A percentile compares a stretch with the other conserved stretches of the same genome.
These are phyloP conservation scores for Tetracentron sinense DNA, from an alignment of 164 flowering plant genomes.

Conservation along the genomic window DNA sequence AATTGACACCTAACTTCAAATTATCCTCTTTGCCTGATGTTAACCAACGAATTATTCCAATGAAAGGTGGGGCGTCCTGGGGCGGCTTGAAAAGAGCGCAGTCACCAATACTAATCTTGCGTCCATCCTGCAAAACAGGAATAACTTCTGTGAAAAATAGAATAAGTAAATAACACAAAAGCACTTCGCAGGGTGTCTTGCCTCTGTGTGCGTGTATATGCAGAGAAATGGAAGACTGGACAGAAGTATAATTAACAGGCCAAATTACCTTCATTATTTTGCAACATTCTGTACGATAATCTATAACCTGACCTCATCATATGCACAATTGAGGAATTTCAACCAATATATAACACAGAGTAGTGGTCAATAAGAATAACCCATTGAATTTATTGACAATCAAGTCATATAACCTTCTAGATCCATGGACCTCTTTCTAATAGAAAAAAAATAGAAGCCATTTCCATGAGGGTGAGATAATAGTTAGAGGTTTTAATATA, in stretches of 20 bases:
- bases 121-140: conserved; percentile 62
- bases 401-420: too few relatives aligned
- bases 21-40: conserved; percentile 37
- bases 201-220: too few relatives aligned
- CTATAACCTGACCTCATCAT: not conserved
- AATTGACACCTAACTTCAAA: conserved; percentile 58
- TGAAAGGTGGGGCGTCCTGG: conserved; percentile 72
- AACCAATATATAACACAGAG: too few relatives aligned
- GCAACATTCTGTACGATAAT: not conserved
- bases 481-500: too few relatives aligned
- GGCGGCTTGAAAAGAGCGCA: conserved; percentile 92
- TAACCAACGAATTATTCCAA: conserved; percentile 71
- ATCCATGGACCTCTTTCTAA: too few relatives aligned
- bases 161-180: not conserved
- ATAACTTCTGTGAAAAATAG: not conserved
- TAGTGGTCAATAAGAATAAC: too few relatives aligned
- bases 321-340: too few relatives aligned
- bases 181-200: not conserved
- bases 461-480: too few relatives aligned
- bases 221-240: not conserved
- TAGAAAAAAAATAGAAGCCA: too few relatives aligned
- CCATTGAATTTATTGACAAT: too few relatives aligned
- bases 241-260: not conserved
- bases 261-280: too few relatives aligned
- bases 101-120: conserved; percentile 79